These are phyloP conservation scores for Glycine soja DNA, from an alignment of 306 rosid genomes.

Conservation along the genomic window DNA sequence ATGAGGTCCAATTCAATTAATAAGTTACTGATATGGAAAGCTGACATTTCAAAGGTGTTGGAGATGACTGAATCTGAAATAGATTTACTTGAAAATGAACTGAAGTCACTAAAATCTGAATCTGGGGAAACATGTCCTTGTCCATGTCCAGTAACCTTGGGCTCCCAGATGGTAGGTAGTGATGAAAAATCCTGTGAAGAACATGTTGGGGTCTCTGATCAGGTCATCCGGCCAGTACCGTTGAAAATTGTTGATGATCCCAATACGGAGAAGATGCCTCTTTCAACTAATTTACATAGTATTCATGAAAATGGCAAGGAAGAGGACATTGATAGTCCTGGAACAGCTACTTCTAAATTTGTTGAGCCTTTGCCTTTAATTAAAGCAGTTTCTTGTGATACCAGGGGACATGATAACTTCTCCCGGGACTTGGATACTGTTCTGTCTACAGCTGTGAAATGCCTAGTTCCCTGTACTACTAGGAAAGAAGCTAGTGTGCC, in stretches of 20 bases:
- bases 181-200: constrained; percentile 52
- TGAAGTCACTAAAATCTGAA: constrained; percentile 66
- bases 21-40: constrained; percentile 81
- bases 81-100: constrained; percentile 86
- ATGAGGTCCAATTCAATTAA: constrained; percentile 68
- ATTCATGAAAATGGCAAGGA: constrained; percentile 56
- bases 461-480: constrained; percentile 48
- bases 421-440: constrained; percentile 50
- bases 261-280: constrained; percentile 55
- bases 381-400: constrained; percentile 54
- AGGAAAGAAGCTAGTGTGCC: constrained; percentile 49
- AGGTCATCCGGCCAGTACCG: constrained; percentile 55
- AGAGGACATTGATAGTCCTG: constrained; percentile 90
- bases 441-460: constrained; percentile 44
- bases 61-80: constrained; percentile 91
- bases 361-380: constrained; percentile 65
- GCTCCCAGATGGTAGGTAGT: constrained; percentile 54
- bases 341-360: constrained; percentile 85
- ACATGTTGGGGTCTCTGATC: constrained; percentile 50
- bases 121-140: constrained; percentile 47
- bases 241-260: constrained; percentile 58
- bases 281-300: constrained; percentile 52
- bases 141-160: constrained; percentile 59
- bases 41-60: constrained; percentile 84
- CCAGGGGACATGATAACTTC: constrained; percentile 41